Evolutionary conservation across 306 rosid genomes (phyloP).

Genomic region (Calophaca sinica): DNA sequence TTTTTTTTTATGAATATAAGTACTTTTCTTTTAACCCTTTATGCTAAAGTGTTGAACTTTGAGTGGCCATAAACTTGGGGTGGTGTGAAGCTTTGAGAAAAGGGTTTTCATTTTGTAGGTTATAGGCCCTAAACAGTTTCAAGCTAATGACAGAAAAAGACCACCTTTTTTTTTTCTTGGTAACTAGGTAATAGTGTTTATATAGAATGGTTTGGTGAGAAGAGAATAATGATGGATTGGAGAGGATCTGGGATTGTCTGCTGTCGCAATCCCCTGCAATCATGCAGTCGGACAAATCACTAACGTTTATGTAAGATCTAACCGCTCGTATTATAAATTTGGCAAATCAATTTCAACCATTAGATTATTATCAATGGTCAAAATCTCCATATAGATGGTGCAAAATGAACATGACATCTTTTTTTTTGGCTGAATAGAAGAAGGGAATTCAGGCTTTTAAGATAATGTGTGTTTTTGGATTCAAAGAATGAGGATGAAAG

Average conservation of each 20-base stretch:
- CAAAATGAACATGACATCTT: slow-evolving; percentile 6
- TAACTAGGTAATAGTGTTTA: not conserved
- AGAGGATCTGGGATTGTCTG: not conserved
- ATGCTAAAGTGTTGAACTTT: slow-evolving; percentile 22
- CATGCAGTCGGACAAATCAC: no score
- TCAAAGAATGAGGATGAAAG: not conserved
- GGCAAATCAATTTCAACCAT: no score
- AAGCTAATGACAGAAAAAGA: not conserved
- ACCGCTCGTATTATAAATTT: no score
- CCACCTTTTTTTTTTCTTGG: not conserved
- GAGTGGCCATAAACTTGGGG: slow-evolving; percentile 39
- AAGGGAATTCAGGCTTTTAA: slow-evolving; percentile 30
- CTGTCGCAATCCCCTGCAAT: no score
- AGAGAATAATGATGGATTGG: slow-evolving; percentile 20
- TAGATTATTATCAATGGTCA: slow-evolving; percentile 20
- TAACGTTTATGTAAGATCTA: no score
- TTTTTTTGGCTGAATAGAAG: slow-evolving; percentile 7
- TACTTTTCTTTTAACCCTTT: slow-evolving; percentile 41
- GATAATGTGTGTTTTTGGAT: slow-evolving; percentile 29
- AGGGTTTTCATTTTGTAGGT: slow-evolving; percentile 36
- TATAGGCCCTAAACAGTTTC: no score
- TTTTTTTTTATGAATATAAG: slow-evolving; percentile 36
- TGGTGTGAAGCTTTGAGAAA: slow-evolving; percentile 37
- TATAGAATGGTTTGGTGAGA: not conserved
- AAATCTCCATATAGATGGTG: not conserved